phyloP scores from a whole-genome alignment of 2,329 filamentous ascomycete species.

The Colletotrichum viniferum region DNA sequence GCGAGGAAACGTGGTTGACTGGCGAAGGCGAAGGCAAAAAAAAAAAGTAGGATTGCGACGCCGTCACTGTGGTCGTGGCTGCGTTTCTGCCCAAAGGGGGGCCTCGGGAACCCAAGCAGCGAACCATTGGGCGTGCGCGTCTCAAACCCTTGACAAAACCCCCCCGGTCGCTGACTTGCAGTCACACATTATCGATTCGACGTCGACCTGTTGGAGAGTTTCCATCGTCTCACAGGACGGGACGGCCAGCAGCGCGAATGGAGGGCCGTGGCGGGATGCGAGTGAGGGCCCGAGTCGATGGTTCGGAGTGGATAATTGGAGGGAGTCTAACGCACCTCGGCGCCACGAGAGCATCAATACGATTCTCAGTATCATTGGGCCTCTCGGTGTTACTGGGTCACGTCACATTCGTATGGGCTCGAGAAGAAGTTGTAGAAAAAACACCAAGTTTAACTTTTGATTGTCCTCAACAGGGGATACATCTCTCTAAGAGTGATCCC shows the following conservation, averaged over 20 bases:
- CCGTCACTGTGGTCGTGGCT: background rate
- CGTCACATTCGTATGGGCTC: background rate
- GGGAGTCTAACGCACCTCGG: background rate
- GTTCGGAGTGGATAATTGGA: background rate
- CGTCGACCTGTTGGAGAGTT: background rate
- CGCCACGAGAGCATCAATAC: background rate
- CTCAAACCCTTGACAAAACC: background rate
- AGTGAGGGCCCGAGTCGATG: background rate
- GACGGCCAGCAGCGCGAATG: background rate
- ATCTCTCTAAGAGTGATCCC: background rate
- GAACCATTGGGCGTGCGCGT: background rate
- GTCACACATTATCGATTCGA: background rate
- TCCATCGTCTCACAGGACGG: background rate
- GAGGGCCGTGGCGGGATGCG: background rate
- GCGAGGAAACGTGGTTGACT: background rate
- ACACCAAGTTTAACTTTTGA: background rate
- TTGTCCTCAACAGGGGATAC: background rate
- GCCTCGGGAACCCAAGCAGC: background rate
- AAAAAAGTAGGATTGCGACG: background rate
- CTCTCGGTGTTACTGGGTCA: background rate
- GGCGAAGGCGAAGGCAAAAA: background rate
- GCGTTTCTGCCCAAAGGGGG: background rate
- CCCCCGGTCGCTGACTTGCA: background rate
- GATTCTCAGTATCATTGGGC: background rate
- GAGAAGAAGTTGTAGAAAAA: background rate